Evolutionary conservation across 2,329 filamentous ascomycete genomes (phyloP), one percentile per base, ranked within the genome.

Genomic region (Fusarium sp.): DNA sequence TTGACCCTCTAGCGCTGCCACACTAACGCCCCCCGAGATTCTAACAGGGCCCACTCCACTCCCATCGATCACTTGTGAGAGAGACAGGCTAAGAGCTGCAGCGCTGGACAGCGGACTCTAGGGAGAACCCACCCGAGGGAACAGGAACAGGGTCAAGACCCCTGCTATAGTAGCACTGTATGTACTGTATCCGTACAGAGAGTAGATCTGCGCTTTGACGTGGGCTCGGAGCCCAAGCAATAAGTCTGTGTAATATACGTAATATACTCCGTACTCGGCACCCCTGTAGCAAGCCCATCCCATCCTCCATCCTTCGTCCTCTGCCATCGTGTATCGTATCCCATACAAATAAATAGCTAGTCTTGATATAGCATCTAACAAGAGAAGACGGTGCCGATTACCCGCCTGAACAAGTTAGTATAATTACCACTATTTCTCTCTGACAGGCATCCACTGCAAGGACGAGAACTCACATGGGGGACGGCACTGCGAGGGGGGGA

Each of bases 141-240:
- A 11, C 13, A 17, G 39, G 41, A 53, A 32, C 30, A 33, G 50
- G 56, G 59, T 19, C 35, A 46, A 6, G 35, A 44, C 13, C 62
- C 68, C 64, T 71, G 67, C 62, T 70, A 47, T 19, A 27, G 23
- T 23, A 23, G 23, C 23, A 23, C 23, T 23, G 23, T 23, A 23
- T 2, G n/a, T n/a, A n/a, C n/a, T n/a, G n/a, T n/a, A n/a, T n/a
- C n/a, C n/a, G n/a, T n/a, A n/a, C n/a, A n/a, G n/a, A 23, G 33
- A 37, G 22, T 19, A 39, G 60, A 51, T 53, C 50, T 30, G 48
- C 63, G 68, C 70, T 70, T 72, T 68, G 70, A 70, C 68, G 39
- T 47, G 22, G 14, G n/a, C 30, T 30, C 27, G 30, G 30, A 15
- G 19, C 30, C 33, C 33, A 53, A 35, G 5, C 3, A 30, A 10